phyloP scores from a whole-genome alignment of 495 filamentous ascomycete species.

The Amphirosellinia nigrospora region DNA sequence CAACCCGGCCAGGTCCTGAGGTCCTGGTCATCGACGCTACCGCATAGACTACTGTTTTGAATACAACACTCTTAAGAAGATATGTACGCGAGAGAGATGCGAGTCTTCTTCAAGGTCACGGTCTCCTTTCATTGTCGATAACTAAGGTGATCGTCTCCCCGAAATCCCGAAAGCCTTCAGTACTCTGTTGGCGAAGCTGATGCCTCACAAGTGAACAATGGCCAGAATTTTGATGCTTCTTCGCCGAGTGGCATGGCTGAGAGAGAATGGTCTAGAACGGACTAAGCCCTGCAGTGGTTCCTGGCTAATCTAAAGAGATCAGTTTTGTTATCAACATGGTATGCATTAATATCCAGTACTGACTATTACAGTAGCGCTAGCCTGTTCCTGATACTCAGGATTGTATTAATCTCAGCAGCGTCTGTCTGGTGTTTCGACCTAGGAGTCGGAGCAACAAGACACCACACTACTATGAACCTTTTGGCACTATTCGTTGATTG shows the following conservation, averaged over 20 bases:
- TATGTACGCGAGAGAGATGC: not conserved
- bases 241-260: not conserved
- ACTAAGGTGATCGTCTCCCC: not conserved
- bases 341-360: too few relatives aligned
- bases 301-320: not conserved
- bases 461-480: too few relatives aligned
- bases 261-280: not conserved
- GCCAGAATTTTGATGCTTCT: not conserved
- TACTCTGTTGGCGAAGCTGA: not conserved
- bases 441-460: too few relatives aligned
- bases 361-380: not conserved
- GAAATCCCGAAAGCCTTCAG: not conserved
- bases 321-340: not conserved
- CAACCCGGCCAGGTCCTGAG: too few relatives aligned
- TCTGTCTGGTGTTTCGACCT: not conserved
- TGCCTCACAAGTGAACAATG: not conserved
- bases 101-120: not conserved
- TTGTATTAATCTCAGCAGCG: not conserved
- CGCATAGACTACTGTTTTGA: too few relatives aligned
- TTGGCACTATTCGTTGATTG: too few relatives aligned
- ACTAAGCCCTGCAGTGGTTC: not conserved
- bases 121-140: not conserved
- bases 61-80: not conserved
- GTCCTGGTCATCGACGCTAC: too few relatives aligned
- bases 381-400: not conserved